phyloP scores from a whole-genome alignment of 2,329 filamentous ascomycete genomes.

The Elsinoe arachidis region DNA sequence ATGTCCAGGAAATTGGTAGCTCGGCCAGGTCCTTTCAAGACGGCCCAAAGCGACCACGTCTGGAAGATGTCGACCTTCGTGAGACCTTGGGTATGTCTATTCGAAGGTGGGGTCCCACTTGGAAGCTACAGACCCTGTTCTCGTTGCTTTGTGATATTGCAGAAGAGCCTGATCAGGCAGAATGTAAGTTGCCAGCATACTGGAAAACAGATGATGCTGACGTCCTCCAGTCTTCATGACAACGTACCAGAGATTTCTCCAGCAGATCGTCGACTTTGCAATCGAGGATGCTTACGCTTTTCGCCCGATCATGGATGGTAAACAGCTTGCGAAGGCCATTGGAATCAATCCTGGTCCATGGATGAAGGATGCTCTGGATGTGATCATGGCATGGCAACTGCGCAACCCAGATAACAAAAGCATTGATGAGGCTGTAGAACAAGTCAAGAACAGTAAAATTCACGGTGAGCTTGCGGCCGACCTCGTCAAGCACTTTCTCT shows the following conservation, averaged over 20 bases:
- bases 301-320: constrained; percentile 59
- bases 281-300: constrained; percentile 43
- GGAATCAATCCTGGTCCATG: constrained; percentile 65
- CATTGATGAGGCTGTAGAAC: constrained; percentile 37
- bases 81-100: constrained; percentile 67
- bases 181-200: constrained; percentile 31
- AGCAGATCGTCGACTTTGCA: constrained; percentile 41
- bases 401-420: constrained; percentile 62
- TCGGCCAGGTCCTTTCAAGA: constrained; percentile 48
- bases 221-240: constrained; percentile 34
- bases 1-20: constrained; percentile 54
- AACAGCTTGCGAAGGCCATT: constrained; percentile 59
- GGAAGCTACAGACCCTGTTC: constrained; percentile 63
- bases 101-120: constrained; percentile 61
- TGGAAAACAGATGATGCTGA: background rate
- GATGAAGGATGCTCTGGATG: constrained; percentile 70
- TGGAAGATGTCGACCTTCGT: constrained; percentile 36
- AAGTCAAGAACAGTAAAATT: constrained; percentile 30
- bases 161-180: constrained; percentile 30
- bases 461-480: constrained; percentile 43
- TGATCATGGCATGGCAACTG: constrained; percentile 82
- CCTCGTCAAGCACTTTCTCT: constrained; percentile 49
- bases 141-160: constrained; percentile 56
- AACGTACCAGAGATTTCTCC: constrained; percentile 47
- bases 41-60: constrained; percentile 37